Base-by-base conservation (phyloP, 495 filamentous ascomycete genomes). In the Friedmanniomyces simplex region DNA sequence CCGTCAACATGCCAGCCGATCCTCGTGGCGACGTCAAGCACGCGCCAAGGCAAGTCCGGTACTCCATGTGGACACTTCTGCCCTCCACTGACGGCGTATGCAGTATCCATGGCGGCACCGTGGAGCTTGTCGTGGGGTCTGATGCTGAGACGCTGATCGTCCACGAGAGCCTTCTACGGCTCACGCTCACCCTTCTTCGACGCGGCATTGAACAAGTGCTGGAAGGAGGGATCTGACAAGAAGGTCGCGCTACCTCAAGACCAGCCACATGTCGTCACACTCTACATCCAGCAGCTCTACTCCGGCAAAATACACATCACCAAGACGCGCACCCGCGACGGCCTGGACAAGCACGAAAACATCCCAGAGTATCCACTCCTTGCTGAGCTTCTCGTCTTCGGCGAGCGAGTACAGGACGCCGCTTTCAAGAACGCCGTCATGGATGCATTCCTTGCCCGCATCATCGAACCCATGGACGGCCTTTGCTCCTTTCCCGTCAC, bases 261-360 rank as follows among this genome's bases (percentile, higher is more conserved):
- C n/a, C 18, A 51, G 6, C 18, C 13, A 16, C 36, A 37, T 8
- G 36, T 50, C 8, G 39, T 60, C 18, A 49, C 12, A 14, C 16
- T 54, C 5, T 60, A 48, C 28, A n/a, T 58, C 21, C 37, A 50
- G 6, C 48, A 43, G 32, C 53, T 60, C 21, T 60, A 56, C 26
- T 21, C 14, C 21, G 16, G 10, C 7, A 50, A 8, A 32, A 21
- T 50, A 5, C 18, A 32, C 3, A 32, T 10, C 28, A 32, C 28
- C 4, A 32, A 32, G 28, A 32, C 3, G 28, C 4, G 3, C 10
- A 3, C 28, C 3, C 28, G 10, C 28, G 28, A 32, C 10, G 28
- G 10, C 28, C 28, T 32, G 28, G 28, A 32, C 28, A 32, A 32
- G 28, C 28, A 32, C 28, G 10, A 10, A 32, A 4, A 10, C 10